These are phyloP conservation scores for Pterocarpus macrocarpus DNA, from an alignment of 306 rosid species.

Conservation along the genomic window DNA sequence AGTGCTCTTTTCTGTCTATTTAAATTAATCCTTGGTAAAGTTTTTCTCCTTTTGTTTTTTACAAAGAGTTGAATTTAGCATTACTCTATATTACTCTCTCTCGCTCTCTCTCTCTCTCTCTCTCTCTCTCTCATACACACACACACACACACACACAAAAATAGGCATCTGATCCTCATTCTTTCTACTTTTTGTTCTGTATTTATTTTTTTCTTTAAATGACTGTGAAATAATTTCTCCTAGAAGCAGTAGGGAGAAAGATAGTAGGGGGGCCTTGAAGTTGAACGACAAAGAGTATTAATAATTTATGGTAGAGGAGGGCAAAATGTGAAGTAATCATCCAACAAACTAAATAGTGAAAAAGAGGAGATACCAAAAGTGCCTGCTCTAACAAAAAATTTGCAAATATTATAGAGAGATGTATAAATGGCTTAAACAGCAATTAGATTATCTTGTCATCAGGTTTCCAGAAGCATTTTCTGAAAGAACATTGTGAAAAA, in stretches of 20 bases:
- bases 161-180: conserved; percentile 16
- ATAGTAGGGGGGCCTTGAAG: conserved; percentile 8
- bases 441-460: conserved; percentile 24
- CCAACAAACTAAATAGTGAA: conserved; percentile 25
- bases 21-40: conserved; percentile 17
- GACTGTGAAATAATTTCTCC: conserved; percentile 33
- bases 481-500: not conserved
- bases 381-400: not conserved
- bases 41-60: not conserved
- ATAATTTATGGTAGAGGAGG: conserved; percentile 31
- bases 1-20: conserved; percentile 39
- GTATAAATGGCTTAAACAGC: conserved; percentile 14
- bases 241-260: conserved; percentile 16
- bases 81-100: not conserved
- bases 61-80: conserved; percentile 12
- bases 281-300: conserved; percentile 30
- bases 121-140: no score
- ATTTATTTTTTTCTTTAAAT: conserved; percentile 30
- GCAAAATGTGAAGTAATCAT: not conserved
- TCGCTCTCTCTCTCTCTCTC: no score
- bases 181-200: conserved; percentile 37
- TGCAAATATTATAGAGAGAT: conserved; percentile 25
- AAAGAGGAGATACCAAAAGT: conserved; percentile 10
- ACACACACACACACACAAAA: no score
- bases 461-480: conserved; percentile 30